Base-by-base conservation (phyloP, 208 protist species). In the Leishmania martiniquensis region DNA sequence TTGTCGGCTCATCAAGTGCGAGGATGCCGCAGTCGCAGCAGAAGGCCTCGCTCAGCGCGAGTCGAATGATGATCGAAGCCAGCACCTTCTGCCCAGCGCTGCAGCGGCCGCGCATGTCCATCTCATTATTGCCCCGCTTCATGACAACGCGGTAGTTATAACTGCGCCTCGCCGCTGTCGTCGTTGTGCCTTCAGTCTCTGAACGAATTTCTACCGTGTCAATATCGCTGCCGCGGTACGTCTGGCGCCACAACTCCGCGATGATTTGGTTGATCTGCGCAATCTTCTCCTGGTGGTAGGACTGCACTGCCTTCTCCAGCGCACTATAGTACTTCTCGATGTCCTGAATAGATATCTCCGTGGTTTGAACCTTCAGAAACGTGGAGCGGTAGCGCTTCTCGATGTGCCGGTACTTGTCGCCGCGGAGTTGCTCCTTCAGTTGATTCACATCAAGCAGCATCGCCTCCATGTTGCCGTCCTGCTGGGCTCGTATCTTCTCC, bases 1-100 rank as follows among this genome's bases (percentile, higher is more conserved):
- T 99, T 10, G 99, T 99, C 10, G 99, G 99, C 87, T 99, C 99
- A 82, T 99, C 99, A 7, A 99, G 89, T 4, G 99, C 99, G 1
- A 99, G 92, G 68, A 99, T 98, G 74, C 99, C 99, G 87, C 99
- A 99, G 66, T 99, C 98, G 62, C 97, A 91, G 89, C 98, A 99
- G 84, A 99, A 99, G 4, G 98, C 97, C 77, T 99, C 98, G 60
- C 98, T 98, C 3, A 99, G 87, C 4, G 99, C 99, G 22, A 99
- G 83, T n/a, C 99, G 91, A 81, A 99, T 99, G 37, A 99, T 90
- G 0, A 99, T 85, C 15, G 96, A 99, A 3, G 99, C 99, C 2
- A 99, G 87, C 20, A 99, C 96, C 78, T 98, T 99, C 80, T 99
- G 99, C 22, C 99, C 99, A 0, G 99, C 99, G 76, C 95, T 99